Conservation (phyloP, 441 rosid genomes). For the Eutrema salsugineum region DNA sequence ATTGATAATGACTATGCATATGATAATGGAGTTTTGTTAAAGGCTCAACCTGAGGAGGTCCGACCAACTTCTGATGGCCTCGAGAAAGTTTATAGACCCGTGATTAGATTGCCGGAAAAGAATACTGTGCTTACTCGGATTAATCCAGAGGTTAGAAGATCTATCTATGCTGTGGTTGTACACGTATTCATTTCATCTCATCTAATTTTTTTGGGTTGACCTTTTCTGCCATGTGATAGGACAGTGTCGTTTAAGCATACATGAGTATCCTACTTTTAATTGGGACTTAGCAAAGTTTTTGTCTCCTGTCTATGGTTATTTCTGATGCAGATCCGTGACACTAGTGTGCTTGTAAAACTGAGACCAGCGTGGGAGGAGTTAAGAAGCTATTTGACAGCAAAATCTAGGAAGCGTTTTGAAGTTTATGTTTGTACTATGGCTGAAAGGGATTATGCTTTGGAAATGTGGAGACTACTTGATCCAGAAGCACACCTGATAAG, state of each 20-base stretch:
- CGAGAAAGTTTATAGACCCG: slow-evolving; percentile 80
- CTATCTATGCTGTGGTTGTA: not conserved
- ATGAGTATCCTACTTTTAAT: not conserved
- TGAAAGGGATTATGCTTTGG: slow-evolving; percentile 94
- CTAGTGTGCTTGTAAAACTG: slow-evolving; percentile 95
- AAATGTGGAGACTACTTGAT: slow-evolving; percentile 99
- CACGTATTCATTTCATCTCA: not conserved
- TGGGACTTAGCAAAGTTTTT: slow-evolving; percentile 5
- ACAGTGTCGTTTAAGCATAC: not conserved
- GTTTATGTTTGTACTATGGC: slow-evolving; percentile 99
- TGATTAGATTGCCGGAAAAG: slow-evolving; percentile 69
- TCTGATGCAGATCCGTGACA: slow-evolving; percentile 73
- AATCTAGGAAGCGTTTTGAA: slow-evolving; percentile 87
- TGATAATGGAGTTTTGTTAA: slow-evolving; percentile 69
- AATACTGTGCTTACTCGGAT: slow-evolving; percentile 83
- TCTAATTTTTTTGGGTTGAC: not conserved
- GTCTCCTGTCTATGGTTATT: slow-evolving; percentile 12
- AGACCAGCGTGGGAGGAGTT: slow-evolving; percentile 98
- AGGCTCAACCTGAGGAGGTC: slow-evolving; percentile 86
- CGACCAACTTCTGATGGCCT: slow-evolving; percentile 51
- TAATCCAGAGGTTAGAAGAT: slow-evolving; percentile 77
- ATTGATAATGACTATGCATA: slow-evolving; percentile 62
- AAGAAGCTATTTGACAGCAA: slow-evolving; percentile 85
- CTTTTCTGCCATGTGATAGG: slow-evolving; percentile 1
- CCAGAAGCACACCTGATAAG: slow-evolving; percentile 80